These are phyloP conservation scores for Hydnomerulius pinastri DNA, from an alignment of 768 basidiomycete species.

Conservation along the genomic window DNA sequence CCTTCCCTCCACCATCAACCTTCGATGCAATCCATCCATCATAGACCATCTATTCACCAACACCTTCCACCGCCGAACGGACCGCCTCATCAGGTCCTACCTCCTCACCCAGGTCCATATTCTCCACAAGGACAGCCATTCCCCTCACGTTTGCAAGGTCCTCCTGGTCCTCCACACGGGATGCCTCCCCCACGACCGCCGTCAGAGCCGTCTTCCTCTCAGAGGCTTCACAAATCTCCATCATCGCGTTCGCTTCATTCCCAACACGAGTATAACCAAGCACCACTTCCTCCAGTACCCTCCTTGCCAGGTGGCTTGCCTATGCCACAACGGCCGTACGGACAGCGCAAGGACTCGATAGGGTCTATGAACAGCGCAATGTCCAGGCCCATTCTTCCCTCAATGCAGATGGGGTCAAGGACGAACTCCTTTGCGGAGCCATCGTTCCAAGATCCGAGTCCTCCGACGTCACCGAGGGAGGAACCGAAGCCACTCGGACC, in stretches of 20 bases:
- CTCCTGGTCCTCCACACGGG: conserved; percentile 12
- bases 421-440: conserved; percentile 51
- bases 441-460: conserved; percentile 71
- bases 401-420: conserved; percentile 55
- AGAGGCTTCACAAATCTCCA: conserved; percentile 48
- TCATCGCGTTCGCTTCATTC: conserved; percentile 63
- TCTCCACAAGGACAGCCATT: conserved; percentile 11
- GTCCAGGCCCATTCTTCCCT: conserved; percentile 59
- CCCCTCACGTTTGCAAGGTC: conserved; percentile 12
- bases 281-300: conserved; percentile 39
- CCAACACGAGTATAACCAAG: conserved; percentile 46
- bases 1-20: conserved; percentile 19
- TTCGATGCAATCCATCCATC: conserved; percentile 14
- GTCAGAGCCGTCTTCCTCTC: conserved; percentile 43
- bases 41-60: conserved; percentile 12
- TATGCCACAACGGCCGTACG: conserved; percentile 28
- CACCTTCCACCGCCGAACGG: conserved; percentile 6
- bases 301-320: conserved; percentile 36
- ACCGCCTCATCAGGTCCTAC: conserved; percentile 19
- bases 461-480: conserved; percentile 78
- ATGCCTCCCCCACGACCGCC: conserved; percentile 43
- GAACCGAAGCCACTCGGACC: conserved; percentile 62
- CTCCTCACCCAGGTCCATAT: conserved; percentile 17
- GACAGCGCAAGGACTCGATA: conserved; percentile 21
- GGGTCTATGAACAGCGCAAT: conserved; percentile 39